Conservation (phyloP, 768 basidiomycete species). For the Trametes cingulata region DNA sequence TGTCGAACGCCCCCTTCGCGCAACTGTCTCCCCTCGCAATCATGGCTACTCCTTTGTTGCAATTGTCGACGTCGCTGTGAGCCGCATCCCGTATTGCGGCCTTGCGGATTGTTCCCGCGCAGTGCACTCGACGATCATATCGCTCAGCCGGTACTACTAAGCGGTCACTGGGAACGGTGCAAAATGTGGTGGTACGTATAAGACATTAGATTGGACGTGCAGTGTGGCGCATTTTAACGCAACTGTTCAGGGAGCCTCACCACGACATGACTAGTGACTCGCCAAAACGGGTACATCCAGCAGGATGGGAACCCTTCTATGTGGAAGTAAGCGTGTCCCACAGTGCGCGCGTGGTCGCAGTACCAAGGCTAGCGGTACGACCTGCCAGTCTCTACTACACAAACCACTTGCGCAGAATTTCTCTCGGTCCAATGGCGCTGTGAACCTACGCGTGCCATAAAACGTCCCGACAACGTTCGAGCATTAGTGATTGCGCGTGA, state of each 20-base stretch:
- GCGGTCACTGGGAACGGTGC: background rate
- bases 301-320: background rate
- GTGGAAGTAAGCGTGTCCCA: background rate
- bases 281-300: background rate
- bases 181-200: conserved; percentile 1
- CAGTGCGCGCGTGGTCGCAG: background rate
- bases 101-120: background rate
- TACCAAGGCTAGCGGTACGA: no score
- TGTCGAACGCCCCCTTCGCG: no score
- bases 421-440: background rate
- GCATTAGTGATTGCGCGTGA: background rate
- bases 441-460: background rate
- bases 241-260: background rate
- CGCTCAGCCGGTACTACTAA: background rate
- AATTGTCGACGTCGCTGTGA: background rate
- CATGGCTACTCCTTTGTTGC: background rate
- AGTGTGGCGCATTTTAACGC: background rate
- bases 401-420: background rate
- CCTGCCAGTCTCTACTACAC: background rate
- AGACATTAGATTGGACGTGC: background rate
- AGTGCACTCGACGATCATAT: background rate
- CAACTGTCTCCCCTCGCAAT: no score
- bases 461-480: background rate
- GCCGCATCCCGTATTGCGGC: background rate
- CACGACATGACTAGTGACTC: background rate